phyloP scores from a whole-genome alignment of 371 early-diverging fungal species.

The Mortierella sp. region DNA sequence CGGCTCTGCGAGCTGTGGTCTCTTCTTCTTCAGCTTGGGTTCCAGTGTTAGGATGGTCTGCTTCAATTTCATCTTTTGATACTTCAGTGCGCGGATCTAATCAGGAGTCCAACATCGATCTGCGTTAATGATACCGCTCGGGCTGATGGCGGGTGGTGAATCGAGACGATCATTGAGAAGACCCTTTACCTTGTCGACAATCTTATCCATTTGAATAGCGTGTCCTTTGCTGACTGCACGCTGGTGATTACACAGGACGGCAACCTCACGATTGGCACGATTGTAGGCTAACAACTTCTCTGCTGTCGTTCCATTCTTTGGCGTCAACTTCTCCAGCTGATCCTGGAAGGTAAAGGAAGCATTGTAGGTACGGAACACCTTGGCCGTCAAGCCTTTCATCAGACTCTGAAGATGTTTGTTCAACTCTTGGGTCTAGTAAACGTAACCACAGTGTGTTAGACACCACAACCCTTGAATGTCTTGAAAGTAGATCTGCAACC shows the following conservation, averaged over 20 bases:
- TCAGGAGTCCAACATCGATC: neutral
- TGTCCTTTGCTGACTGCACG: constrained; percentile 86
- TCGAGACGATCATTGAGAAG: too few species aligned
- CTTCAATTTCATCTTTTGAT: constrained; percentile 79
- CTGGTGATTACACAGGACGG: constrained; percentile 98
- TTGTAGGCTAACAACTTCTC: constrained; percentile 95
- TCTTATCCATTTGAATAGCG: constrained; percentile 78
- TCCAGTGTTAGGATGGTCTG: constrained; percentile 75
- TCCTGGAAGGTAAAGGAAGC: constrained; percentile 95
- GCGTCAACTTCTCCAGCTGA: constrained; percentile 80
- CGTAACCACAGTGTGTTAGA: neutral
- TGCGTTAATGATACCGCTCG: neutral
- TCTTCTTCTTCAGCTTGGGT: constrained; percentile 79
- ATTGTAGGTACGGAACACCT: constrained; percentile 99
- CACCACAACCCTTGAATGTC: too few species aligned
- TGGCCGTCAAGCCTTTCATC: constrained; percentile 96
- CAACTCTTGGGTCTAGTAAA: constrained; percentile 68
- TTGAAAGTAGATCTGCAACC: too few species aligned
- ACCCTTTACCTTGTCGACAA: constrained; percentile 76
- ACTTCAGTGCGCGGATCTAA: constrained; percentile 80
- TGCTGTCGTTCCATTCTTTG: constrained; percentile 70
- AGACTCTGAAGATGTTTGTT: constrained; percentile 89
- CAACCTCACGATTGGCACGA: constrained; percentile 96
- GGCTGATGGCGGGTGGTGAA: neutral
- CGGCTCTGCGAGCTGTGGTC: constrained; percentile 66